Base-by-base conservation (phyloP, 202 grass and related monocot genomes). In the Panicum hallii region DNA sequence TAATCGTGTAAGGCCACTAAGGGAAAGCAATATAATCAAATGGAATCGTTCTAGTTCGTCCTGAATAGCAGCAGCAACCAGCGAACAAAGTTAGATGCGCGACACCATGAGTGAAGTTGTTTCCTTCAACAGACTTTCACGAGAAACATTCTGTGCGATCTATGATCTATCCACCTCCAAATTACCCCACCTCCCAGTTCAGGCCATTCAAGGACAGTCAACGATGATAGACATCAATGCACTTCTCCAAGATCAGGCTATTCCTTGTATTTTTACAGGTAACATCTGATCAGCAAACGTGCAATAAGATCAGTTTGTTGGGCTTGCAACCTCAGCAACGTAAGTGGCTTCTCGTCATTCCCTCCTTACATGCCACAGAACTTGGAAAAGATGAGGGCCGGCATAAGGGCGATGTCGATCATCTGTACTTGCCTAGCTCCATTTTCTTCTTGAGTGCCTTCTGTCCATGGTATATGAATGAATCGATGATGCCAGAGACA, bases 381-480 rank as follows among this genome's bases (percentile, higher is more conserved):
- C 52, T 94, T 79, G 74, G 70, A 90, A 77, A 77, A 57, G 26
- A 68, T 63, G 62, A 55, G 71, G 70, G 57, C 79, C 43, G 23
- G 36, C 80, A 78, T 73, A 79, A 26, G 63, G 78, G 63, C 66
- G 40, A 74, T 49, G 75, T 63, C 56, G 69, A 91, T 94, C 80
- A 99, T 91, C 86, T 94, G 84, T 90, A 94, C 73, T 99, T 99
- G 32, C 97, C 93, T 53, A 99, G 85, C 82, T 96, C 93, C 90
- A 92, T 92, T 93, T 99, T 99, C 90, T 99, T 99, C 91, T 93
- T 99, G 3, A 99, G 90, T 1, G 86, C 93, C 76, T 90, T 94
- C 75, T 99, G 97, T 41, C 95, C 95, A 20, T 98, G 95, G 66
- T 95, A 98, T 91, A 98, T 92, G 83, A 98, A 95, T 4, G 95